Conservation (phyloP, 169 alveolate species). For the Eimeria necatrix region DNA sequence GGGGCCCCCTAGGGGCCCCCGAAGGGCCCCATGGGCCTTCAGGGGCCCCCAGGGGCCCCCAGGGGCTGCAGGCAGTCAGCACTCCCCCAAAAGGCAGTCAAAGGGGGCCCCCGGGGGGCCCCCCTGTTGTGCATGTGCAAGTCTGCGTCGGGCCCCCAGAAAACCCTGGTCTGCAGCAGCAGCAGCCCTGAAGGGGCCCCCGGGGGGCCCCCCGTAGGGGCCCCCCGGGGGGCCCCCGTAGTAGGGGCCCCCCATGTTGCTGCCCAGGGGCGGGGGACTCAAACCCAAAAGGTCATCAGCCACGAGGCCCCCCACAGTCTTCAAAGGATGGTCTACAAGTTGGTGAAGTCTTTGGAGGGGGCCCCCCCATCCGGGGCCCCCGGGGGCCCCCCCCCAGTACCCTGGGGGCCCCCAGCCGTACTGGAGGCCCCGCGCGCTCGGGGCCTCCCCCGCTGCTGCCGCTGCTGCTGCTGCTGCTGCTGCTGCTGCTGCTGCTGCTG, state of each 20-base stretch:
- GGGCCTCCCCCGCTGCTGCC: not conserved
- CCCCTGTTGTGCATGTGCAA: too few relatives aligned
- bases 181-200: too few relatives aligned
- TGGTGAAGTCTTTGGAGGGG: slow-evolving; percentile 8
- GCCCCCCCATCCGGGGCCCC: too few relatives aligned
- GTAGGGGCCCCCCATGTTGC: not conserved
- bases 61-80: not conserved
- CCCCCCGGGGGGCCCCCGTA: too few relatives aligned
- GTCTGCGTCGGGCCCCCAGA: too few relatives aligned
- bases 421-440: not conserved
- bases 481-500: slow-evolving; percentile 21
- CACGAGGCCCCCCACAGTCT: not conserved
- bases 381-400: slow-evolving; percentile 31
- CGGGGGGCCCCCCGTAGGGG: too few relatives aligned
- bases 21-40: not conserved
- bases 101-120: slow-evolving; percentile 38
- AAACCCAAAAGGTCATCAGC: not conserved
- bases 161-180: too few relatives aligned
- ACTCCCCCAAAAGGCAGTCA: not conserved
- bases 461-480: slow-evolving; percentile 49
- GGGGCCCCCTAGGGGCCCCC: not conserved
- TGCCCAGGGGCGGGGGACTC: not conserved
- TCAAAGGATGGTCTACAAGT: not conserved
- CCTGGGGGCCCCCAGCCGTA: slow-evolving; percentile 28
- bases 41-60: not conserved